Conservation (phyloP, 805 yeast species). For the Wickerhamiella siamensis region DNA sequence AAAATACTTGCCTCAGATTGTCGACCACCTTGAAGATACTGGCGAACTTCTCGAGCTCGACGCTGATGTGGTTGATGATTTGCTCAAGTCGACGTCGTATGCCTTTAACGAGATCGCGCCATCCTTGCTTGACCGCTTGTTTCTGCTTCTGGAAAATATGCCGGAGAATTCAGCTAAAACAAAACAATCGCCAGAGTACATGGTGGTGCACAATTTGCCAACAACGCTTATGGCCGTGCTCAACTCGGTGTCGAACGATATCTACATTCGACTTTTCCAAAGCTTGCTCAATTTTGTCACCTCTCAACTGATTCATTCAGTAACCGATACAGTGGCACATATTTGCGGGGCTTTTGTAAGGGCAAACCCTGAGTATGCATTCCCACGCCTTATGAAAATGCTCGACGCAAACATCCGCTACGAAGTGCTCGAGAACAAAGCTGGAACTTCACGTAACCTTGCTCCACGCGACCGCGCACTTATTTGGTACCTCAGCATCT, state of each 20-base stretch:
- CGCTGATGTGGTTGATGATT: constrained; percentile 33
- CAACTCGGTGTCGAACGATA: constrained; percentile 20
- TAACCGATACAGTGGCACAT: constrained; percentile 54
- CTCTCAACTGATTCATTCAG: constrained; percentile 40
- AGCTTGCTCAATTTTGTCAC: constrained; percentile 37
- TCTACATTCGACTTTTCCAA: constrained; percentile 19
- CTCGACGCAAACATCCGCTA: constrained; percentile 40
- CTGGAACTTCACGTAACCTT: constrained; percentile 56
- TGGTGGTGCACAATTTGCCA: constrained; percentile 28
- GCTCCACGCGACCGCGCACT: constrained; percentile 67
- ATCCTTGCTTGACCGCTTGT: constrained; percentile 42
- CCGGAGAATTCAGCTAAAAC: constrained; percentile 41
- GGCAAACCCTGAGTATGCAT: constrained; percentile 39
- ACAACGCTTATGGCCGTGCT: constrained; percentile 27
- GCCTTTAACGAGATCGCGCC: constrained; percentile 48
- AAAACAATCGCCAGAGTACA: constrained; percentile 32
- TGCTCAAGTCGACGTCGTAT: constrained; percentile 47
- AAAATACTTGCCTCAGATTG: constrained; percentile 10
- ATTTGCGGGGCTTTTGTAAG: constrained; percentile 60
- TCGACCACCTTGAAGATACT: constrained; percentile 5
- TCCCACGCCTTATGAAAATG: constrained; percentile 32
- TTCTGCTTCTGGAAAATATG: constrained; percentile 50
- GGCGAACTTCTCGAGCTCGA: constrained; percentile 28
- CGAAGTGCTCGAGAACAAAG: constrained; percentile 64
- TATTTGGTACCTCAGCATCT: constrained; percentile 52